Conservation (phyloP, 2,329 filamentous ascomycete genomes). For the Ceratocystiopsis sp. region DNA sequence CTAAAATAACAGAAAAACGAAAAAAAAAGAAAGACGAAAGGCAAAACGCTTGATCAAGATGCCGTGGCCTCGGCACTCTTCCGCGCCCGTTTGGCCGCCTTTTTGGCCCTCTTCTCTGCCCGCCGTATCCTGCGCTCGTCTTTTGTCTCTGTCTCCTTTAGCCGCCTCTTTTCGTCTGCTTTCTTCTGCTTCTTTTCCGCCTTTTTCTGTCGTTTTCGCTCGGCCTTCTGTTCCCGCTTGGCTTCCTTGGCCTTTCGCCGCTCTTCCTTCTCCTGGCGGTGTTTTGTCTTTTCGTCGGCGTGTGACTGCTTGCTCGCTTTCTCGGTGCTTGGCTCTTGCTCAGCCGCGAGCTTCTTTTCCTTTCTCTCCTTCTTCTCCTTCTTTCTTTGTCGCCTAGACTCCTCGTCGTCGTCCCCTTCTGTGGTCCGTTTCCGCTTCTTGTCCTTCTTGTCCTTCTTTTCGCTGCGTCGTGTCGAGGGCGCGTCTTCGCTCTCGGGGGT, state of each 20-base stretch:
- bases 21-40: background rate
- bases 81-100: background rate
- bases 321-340: background rate
- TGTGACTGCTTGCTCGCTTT: background rate
- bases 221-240: conserved; percentile 17
- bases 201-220: conserved; percentile 18
- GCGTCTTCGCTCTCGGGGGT: conserved; percentile 16
- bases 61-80: background rate
- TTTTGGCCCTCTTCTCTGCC: conserved; percentile 14
- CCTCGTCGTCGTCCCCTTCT: conserved; percentile 16
- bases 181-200: background rate
- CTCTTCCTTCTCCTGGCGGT: conserved; percentile 20
- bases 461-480: background rate
- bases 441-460: background rate
- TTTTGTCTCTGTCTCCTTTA: conserved; percentile 17
- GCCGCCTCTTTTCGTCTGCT: conserved; percentile 6
- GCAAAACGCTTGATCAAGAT: background rate
- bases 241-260: conserved; percentile 17
- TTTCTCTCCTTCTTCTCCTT: conserved; percentile 1
- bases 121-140: conserved; percentile 23
- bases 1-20: background rate
- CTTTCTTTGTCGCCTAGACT: conserved; percentile 17
- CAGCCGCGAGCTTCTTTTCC: conserved; percentile 17
- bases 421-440: conserved; percentile 4
- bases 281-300: conserved; percentile 7